Percentiles rank a stretch among this genome's conserved stretches.
phyloP scores from a whole-genome alignment of 2,329 filamentous ascomycete genomes.

The Aureobasidium sp. region DNA sequence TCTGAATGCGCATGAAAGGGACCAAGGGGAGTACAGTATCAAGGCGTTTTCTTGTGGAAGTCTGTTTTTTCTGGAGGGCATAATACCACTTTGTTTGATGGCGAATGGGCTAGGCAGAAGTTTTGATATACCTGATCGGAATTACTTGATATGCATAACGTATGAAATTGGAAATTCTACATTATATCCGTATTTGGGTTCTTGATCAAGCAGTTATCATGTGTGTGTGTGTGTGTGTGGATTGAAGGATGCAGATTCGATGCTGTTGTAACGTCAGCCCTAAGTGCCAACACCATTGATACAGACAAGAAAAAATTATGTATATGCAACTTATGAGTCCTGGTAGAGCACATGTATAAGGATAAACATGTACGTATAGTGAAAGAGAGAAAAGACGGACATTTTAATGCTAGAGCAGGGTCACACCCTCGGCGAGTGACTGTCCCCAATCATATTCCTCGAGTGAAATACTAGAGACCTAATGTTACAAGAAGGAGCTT shows the following conservation, averaged over 20 bases:
- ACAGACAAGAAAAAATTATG: not conserved
- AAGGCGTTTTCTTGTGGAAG: not conserved
- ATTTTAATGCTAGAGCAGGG: not conserved
- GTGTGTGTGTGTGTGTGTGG: not conserved
- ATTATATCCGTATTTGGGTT: too few relatives aligned
- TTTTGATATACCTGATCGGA: not conserved
- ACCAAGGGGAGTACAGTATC: not conserved
- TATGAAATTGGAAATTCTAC: not conserved
- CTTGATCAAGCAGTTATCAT: too few relatives aligned
- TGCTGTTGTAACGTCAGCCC: not conserved
- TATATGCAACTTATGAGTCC: not conserved
- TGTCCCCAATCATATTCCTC: not conserved
- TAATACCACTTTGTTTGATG: constrained; percentile 1
- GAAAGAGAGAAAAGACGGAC: not conserved
- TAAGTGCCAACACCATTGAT: not conserved
- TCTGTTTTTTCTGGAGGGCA: not conserved
- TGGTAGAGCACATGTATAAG: not conserved
- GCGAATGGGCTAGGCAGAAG: not conserved
- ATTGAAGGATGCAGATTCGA: not conserved
- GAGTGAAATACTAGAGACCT: not conserved
- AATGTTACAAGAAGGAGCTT: not conserved
- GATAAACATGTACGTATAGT: too few relatives aligned
- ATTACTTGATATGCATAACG: not conserved
- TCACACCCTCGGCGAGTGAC: not conserved
- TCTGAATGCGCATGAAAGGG: not conserved